Conservation (phyloP, 371 early-diverging fungal species). For the Mortierella sp. region DNA sequence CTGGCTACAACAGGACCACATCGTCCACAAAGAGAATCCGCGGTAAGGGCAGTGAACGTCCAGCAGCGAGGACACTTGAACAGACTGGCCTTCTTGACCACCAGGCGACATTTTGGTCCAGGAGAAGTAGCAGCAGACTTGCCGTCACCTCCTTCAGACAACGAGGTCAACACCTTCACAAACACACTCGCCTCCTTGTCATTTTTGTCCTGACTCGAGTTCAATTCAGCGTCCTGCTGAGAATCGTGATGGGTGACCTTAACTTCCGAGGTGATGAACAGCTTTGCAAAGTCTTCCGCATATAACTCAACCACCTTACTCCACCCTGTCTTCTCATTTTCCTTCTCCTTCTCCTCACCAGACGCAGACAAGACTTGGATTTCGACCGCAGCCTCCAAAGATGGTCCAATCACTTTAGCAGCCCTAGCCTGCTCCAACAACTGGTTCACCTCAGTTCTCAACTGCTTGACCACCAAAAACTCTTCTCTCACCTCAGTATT, state of each 20-base stretch:
- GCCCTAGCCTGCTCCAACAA: constrained; percentile 78
- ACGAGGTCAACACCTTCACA: constrained; percentile 1
- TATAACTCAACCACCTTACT: constrained; percentile 11
- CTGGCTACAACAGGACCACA: constrained; percentile 37
- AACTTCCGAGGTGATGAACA: constrained; percentile 69
- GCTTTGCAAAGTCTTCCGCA: constrained; percentile 46
- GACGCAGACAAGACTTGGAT: constrained; percentile 15
- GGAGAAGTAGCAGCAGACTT: background rate
- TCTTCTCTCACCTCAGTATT: constrained; percentile 64
- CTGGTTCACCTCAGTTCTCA: constrained; percentile 76
- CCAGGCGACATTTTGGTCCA: constrained; percentile 28
- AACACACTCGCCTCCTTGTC: constrained; percentile 11
- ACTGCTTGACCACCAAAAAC: constrained; percentile 68
- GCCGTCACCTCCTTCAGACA: background rate
- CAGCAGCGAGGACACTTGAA: constrained; percentile 59
- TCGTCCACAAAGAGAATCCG: constrained; percentile 35
- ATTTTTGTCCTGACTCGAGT: background rate
- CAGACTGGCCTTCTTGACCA: constrained; percentile 26
- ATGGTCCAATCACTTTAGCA: constrained; percentile 70
- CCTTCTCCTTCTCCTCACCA: constrained; percentile 16
- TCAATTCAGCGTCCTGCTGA: background rate
- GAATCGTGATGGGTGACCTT: background rate
- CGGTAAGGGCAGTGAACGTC: constrained; percentile 28
- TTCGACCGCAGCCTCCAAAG: constrained; percentile 64
- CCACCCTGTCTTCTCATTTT: constrained; percentile 35